Conservation (phyloP, 495 filamentous ascomycete species). For the Trypethelium eluteriae region DNA sequence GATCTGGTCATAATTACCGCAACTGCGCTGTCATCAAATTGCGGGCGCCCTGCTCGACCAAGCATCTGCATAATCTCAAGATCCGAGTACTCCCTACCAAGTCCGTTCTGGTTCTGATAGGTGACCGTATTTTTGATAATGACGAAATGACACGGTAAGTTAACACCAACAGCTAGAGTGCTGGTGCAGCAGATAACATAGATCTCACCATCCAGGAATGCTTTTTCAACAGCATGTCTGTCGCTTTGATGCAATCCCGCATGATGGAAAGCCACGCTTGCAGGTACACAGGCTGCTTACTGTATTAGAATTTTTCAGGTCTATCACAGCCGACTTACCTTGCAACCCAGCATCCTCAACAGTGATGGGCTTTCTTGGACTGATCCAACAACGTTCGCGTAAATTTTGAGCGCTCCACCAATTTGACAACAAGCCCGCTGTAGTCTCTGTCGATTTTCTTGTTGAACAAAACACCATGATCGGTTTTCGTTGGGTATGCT, state of each 20-base stretch:
- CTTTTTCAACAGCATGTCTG: constrained; percentile 60
- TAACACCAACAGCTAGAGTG: constrained; percentile 87
- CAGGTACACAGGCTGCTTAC: constrained; percentile 44
- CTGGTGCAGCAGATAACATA: constrained; percentile 93
- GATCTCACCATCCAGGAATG: constrained; percentile 67
- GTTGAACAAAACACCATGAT: constrained; percentile 93
- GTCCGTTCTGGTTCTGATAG: constrained; percentile 49
- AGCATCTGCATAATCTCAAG: constrained; percentile 98
- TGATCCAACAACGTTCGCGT: constrained; percentile 58
- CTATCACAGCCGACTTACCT: constrained; percentile 31
- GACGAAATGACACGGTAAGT: constrained; percentile 86
- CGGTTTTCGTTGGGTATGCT: constrained; percentile 71
- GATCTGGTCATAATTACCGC: constrained; percentile 80
- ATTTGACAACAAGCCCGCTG: constrained; percentile 64
- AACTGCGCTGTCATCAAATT: constrained; percentile 78
- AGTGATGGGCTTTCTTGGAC: constrained; percentile 47
- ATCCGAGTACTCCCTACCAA: constrained; percentile 74
- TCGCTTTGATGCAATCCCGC: constrained; percentile 72
- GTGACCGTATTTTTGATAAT: constrained; percentile 83
- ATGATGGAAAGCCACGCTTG: constrained; percentile 90
- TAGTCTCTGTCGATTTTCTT: constrained; percentile 64
- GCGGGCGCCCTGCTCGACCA: constrained; percentile 83
- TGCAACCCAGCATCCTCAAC: constrained; percentile 59
- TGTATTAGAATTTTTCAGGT: constrained; percentile 7
- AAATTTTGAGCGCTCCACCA: constrained; percentile 53